These are phyloP conservation scores for Phialemoniopsis sp. DNA, from an alignment of 2,329 filamentous ascomycete genomes.

Conservation along the genomic window DNA sequence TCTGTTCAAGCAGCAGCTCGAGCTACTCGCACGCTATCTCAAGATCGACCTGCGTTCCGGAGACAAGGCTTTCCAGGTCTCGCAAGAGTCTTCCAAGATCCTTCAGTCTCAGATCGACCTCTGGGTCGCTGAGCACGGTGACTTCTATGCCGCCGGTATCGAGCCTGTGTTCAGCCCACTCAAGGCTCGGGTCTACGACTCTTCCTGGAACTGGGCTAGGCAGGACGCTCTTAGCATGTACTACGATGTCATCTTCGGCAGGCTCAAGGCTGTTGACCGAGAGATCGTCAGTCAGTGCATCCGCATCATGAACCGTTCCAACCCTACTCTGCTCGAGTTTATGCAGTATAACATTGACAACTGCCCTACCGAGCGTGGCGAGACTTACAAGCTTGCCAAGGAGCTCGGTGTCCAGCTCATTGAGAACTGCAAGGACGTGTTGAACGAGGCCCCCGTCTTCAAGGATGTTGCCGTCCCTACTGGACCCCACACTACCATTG, in stretches of 20 bases:
- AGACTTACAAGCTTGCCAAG: conserved; percentile 98
- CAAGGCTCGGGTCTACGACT: conserved; percentile 95
- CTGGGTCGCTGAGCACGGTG: conserved; percentile 93
- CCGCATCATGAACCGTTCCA: conserved; percentile 98
- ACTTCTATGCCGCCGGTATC: conserved; percentile 92
- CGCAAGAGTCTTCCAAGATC: conserved; percentile 79
- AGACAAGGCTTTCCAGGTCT: conserved; percentile 85
- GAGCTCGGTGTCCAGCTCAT: conserved; percentile 90
- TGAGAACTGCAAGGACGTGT: conserved; percentile 93
- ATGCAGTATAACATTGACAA: conserved; percentile 99
- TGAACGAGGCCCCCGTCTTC: conserved; percentile 80
- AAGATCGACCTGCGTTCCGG: conserved; percentile 97
- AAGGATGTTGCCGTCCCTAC: conserved; percentile 95
- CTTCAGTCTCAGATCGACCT: conserved; percentile 91
- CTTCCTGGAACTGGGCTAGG: conserved; percentile 98
- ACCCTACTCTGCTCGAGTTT: conserved; percentile 91
- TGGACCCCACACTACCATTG: conserved; percentile 87
- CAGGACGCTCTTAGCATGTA: conserved; percentile 98
- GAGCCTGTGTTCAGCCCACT: conserved; percentile 89
- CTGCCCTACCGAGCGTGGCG: conserved; percentile 91
- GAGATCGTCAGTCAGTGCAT: conserved; percentile 99
- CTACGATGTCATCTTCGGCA: conserved; percentile 97
- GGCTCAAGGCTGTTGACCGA: conserved; percentile 86
- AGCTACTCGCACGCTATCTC: conserved; percentile 90
- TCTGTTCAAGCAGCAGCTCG: conserved; percentile 96